phyloP scores from a whole-genome alignment of 2,329 filamentous ascomycete genomes.

The Sporothrix mexicana region DNA sequence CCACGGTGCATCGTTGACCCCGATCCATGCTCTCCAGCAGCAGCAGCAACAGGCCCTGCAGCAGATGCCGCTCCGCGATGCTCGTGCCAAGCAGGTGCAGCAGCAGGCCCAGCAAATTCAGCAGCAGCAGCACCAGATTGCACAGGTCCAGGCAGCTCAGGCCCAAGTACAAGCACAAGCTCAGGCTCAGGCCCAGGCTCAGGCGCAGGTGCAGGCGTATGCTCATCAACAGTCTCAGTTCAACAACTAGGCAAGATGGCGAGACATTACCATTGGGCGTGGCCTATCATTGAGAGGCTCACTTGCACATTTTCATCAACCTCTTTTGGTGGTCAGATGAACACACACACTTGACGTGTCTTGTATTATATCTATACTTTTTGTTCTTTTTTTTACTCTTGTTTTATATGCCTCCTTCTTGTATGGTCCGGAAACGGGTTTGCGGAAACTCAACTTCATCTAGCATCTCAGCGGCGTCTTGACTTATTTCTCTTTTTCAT shows the following conservation, averaged over 20 bases:
- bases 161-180: not conserved
- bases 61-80: slow-evolving; percentile 24
- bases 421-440: not conserved
- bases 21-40: slow-evolving; percentile 34
- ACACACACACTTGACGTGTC: not conserved
- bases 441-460: not conserved
- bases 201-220: not conserved
- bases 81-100: slow-evolving; percentile 16
- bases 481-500: not conserved
- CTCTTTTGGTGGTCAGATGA: not conserved
- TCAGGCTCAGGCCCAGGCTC: slow-evolving; percentile 1
- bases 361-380: slow-evolving; percentile 15
- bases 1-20: slow-evolving; percentile 32
- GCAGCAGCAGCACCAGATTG: slow-evolving; percentile 25
- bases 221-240: slow-evolving; percentile 23
- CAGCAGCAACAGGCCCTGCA: slow-evolving; percentile 22
- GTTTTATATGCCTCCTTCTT: slow-evolving; percentile 11
- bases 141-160: not conserved
- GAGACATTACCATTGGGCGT: not conserved
- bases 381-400: not conserved
- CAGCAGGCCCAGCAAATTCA: slow-evolving; percentile 19
- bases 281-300: no score
- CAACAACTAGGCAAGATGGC: slow-evolving; percentile 13
- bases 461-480: slow-evolving; percentile 22
- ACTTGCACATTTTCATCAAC: not conserved